Evolutionary conservation across 176 grass and related monocot genomes (phyloP).

Genomic region (Musa troglodytarum): DNA sequence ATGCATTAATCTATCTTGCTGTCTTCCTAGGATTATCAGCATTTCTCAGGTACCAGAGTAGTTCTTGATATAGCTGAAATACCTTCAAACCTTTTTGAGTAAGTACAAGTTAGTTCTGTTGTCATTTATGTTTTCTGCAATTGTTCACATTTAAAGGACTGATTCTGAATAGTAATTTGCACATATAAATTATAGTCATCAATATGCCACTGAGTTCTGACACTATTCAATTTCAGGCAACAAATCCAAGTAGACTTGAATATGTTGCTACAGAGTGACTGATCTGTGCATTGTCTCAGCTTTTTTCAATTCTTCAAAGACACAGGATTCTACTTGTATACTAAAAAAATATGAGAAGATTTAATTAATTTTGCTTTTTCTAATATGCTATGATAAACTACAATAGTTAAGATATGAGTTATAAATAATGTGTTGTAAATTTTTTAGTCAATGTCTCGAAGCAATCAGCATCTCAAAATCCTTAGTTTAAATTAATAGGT

Average conservation of each 20-base stretch:
- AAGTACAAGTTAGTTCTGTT: slow-evolving; percentile 6
- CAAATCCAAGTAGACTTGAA: background rate
- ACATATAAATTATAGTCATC: too few relatives aligned
- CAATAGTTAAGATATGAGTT: too few relatives aligned
- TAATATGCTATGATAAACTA: too few relatives aligned
- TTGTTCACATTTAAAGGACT: background rate
- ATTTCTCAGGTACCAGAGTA: slow-evolving; percentile 95
- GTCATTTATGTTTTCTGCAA: background rate
- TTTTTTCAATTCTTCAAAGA: too few relatives aligned
- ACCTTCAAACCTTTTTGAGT: slow-evolving; percentile 95
- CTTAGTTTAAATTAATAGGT: too few relatives aligned
- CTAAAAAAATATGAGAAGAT: too few relatives aligned
- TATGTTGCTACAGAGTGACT: background rate
- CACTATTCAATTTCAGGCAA: background rate
- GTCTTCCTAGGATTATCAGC: slow-evolving; percentile 84
- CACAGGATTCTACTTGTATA: too few relatives aligned
- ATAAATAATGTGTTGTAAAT: too few relatives aligned
- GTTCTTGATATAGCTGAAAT: slow-evolving; percentile 92
- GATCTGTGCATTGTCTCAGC: background rate
- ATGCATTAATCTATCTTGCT: slow-evolving; percentile 14
- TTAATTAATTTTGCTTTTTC: too few relatives aligned
- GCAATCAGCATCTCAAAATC: too few relatives aligned
- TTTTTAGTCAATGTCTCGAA: too few relatives aligned
- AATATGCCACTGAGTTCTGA: background rate
- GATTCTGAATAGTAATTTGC: background rate